Conservation (phyloP, 768 basidiomycete species). For the Termitomyces sp. region DNA sequence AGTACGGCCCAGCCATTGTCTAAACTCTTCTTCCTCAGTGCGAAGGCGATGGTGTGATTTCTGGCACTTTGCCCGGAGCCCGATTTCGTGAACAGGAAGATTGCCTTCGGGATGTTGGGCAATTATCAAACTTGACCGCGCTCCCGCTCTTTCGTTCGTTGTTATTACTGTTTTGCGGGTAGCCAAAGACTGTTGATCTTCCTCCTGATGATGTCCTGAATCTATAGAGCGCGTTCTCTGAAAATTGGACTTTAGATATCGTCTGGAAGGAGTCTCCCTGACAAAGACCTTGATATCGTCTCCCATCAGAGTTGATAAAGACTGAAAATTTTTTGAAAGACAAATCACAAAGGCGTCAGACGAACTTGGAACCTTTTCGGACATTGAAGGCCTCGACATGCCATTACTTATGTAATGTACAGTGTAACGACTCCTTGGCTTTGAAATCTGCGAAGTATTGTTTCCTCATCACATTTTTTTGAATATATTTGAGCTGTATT, state of each 20-base stretch:
- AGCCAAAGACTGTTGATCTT: background rate
- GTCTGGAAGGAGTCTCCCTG: background rate
- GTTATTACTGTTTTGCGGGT: background rate
- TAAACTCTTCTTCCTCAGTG: conserved; percentile 1
- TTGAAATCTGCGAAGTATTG: too few relatives aligned
- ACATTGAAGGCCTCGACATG: too few relatives aligned
- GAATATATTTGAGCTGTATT: too few relatives aligned
- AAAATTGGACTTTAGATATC: background rate
- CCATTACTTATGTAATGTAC: too few relatives aligned
- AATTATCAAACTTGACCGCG: background rate
- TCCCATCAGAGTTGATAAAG: background rate
- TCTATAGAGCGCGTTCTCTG: background rate
- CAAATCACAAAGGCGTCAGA: background rate
- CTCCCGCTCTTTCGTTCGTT: background rate
- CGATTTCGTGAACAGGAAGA: background rate
- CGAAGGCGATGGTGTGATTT: background rate
- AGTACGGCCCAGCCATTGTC: background rate
- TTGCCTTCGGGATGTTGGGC: background rate
- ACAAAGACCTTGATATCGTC: background rate
- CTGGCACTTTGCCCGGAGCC: background rate
- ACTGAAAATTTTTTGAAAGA: background rate
- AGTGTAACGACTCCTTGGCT: too few relatives aligned
- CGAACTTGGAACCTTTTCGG: background rate
- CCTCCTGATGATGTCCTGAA: background rate
- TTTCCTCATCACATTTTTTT: too few relatives aligned